Evolutionary conservation across 805 yeast species (phyloP), one percentile per base, ranked within the genome.

Genomic region (Yamadazyma olivae): DNA sequence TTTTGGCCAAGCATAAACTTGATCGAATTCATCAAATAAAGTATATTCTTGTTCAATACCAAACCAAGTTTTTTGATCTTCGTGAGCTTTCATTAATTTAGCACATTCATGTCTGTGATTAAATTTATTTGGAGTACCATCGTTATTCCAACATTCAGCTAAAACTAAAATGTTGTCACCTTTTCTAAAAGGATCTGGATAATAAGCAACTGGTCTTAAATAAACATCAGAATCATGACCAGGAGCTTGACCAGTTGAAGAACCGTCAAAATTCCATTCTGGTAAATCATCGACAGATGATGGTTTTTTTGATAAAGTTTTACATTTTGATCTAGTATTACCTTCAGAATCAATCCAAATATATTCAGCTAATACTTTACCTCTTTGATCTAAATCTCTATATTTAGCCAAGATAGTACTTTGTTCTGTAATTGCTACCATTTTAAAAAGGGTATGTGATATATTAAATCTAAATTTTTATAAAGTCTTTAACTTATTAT

Each of bases 41-140:
- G 99, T 93, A 75, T 93, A 93, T 70, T 93, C 99, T 75, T 93
- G 99, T 74, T 93, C 99, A 56, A 93, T 76, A 69, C 99, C 99
- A 55, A 93, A 93, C 99, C 99, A 93, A 54, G 88, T 81, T 51
- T 77, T 75, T 67, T 85, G 87, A 48, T 74, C 77, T 54, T 77
- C 71, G 70, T 91, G 96, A 48, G 96, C 96, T 58, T 79, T 79
- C 91, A 93, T 86, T 57, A 93, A 79, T 75, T 90, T 88, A 64
- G 83, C 89, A 67, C 95, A 88, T 68, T 88, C 96, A 65, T 85
- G 93, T 77, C 99, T 87, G 79, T 88, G 97, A 83, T 93, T 93
- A 72, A 79, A 86, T 73, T 88, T 88, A 85, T 93, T 93, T 71
- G 99, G 98, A 46, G 97, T 90, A 59, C 99, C 99, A 59, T 93